A percentile compares a stretch with the other conserved stretches of the same genome.
These are phyloP conservation scores for Phylloboletellus chloephorus DNA, from an alignment of 1,284 basidiomycete species.

Conservation along the genomic window DNA sequence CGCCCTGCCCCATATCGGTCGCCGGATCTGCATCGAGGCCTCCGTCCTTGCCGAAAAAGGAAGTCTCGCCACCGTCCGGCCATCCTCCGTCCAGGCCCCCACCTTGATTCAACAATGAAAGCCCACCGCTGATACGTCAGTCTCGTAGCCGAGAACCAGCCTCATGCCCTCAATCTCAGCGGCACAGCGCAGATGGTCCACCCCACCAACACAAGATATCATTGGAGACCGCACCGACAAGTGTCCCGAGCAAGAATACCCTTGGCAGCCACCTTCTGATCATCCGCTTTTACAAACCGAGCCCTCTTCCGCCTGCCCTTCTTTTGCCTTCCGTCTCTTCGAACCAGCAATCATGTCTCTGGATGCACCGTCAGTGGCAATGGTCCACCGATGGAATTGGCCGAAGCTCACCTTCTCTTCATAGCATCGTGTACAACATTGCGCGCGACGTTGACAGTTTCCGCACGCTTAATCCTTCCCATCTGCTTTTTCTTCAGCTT, in stretches of 20 bases:
- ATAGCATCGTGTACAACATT: slow-evolving; percentile 69
- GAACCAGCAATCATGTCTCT: slow-evolving; percentile 75
- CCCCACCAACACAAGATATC: not conserved
- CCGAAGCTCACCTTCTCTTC: slow-evolving; percentile 55
- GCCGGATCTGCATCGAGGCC: slow-evolving; percentile 23
- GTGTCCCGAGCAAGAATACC: not conserved
- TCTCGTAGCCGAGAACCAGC: too few species aligned
- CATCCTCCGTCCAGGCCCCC: not conserved
- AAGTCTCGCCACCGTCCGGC: too few species aligned
- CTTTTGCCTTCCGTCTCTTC: slow-evolving; percentile 50
- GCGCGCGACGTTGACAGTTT: slow-evolving; percentile 68
- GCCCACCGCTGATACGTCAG: too few species aligned
- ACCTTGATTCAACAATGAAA: not conserved
- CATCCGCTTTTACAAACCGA: not conserved
- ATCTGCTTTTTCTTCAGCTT: slow-evolving; percentile 84
- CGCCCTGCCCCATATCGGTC: slow-evolving; percentile 21
- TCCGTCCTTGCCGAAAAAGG: slow-evolving; percentile 10
- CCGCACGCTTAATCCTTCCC: slow-evolving; percentile 78
- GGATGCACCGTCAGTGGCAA: slow-evolving; percentile 5
- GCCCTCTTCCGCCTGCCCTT: not conserved
- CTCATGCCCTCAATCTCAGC: too few species aligned
- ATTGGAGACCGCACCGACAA: too few species aligned
- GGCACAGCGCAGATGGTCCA: too few species aligned
- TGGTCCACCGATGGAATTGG: not conserved
- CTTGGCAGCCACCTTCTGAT: slow-evolving; percentile 2